Percentiles rank a stretch among this genome's conserved stretches.
These are phyloP conservation scores for Cyclotella sp. DNA, from an alignment of 108 stramenopile genomes.

Conservation along the genomic window DNA sequence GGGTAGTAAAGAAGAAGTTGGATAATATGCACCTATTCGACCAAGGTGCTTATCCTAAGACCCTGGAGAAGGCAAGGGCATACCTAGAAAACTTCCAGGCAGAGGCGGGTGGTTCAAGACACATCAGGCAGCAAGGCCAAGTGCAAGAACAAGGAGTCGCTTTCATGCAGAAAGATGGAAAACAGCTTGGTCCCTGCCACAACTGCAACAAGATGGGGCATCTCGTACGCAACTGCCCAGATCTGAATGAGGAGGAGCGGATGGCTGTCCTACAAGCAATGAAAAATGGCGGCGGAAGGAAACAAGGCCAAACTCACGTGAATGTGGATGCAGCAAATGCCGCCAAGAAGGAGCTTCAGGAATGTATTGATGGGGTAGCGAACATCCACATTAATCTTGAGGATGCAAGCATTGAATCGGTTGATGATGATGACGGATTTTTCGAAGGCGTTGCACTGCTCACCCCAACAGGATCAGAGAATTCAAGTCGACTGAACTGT, in stretches of 20 bases:
- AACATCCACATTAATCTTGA: not conserved
- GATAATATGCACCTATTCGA: too few relatives aligned
- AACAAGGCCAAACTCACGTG: not conserved
- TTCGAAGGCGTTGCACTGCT: not conserved
- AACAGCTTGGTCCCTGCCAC: not conserved
- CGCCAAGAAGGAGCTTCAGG: too few relatives aligned
- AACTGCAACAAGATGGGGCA: not conserved
- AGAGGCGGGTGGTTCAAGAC: not conserved
- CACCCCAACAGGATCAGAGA: not conserved
- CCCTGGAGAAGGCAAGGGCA: not conserved
- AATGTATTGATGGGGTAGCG: not conserved
- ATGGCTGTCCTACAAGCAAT: not conserved
- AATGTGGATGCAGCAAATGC: not conserved
- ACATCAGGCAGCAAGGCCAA: not conserved
- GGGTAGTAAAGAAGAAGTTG: too few relatives aligned
- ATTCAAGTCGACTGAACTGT: not conserved
- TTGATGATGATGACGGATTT: not conserved
- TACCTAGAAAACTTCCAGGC: not conserved
- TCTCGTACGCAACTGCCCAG: not conserved
- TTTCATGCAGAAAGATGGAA: not conserved
- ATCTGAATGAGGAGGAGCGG: not conserved
- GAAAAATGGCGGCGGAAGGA: not conserved
- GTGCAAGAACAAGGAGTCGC: not conserved
- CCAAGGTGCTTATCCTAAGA: not conserved
- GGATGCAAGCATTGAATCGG: not conserved